Percentiles rank a stretch among this genome's conserved stretches.
Evolutionary conservation across 495 filamentous ascomycete genomes (phyloP).

Genomic region (Margaritispora aquatica): DNA sequence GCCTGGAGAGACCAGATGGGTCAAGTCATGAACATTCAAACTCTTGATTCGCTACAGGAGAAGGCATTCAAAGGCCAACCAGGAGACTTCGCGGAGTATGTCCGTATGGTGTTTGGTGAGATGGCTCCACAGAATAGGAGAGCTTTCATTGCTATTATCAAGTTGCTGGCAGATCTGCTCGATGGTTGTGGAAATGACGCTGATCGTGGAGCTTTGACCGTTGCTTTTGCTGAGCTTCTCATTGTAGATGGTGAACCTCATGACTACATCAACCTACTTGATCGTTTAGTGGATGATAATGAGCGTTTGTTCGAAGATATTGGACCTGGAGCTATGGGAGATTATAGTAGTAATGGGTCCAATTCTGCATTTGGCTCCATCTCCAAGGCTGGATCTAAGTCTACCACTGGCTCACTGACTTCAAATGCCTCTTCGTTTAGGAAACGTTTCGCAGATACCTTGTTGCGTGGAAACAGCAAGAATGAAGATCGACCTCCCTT

Average conservation of each 20-base stretch:
- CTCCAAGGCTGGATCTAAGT: slow-evolving; percentile 39
- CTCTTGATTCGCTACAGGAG: slow-evolving; percentile 61
- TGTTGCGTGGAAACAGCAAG: slow-evolving; percentile 73
- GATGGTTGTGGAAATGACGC: slow-evolving; percentile 94
- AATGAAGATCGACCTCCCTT: slow-evolving; percentile 65
- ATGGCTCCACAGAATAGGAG: slow-evolving; percentile 90
- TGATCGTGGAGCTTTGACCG: slow-evolving; percentile 83
- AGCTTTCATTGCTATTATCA: slow-evolving; percentile 77
- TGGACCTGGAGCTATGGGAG: slow-evolving; percentile 35
- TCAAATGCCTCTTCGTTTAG: slow-evolving; percentile 77
- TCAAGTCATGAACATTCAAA: slow-evolving; percentile 59
- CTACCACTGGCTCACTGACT: slow-evolving; percentile 40
- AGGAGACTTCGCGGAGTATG: slow-evolving; percentile 80
- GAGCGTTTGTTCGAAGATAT: slow-evolving; percentile 79
- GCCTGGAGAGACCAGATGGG: slow-evolving; percentile 91
- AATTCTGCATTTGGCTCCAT: slow-evolving; percentile 39
- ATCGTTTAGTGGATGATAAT: slow-evolving; percentile 88
- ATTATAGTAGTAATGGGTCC: slow-evolving; percentile 11
- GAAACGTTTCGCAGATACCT: slow-evolving; percentile 68
- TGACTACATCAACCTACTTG: slow-evolving; percentile 83
- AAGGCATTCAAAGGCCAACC: slow-evolving; percentile 69
- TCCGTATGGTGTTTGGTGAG: slow-evolving; percentile 66
- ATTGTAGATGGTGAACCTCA: slow-evolving; percentile 70
- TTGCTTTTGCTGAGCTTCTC: slow-evolving; percentile 84
- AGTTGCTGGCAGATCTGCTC: slow-evolving; percentile 79